Evolutionary conservation across 2,329 filamentous ascomycete species (phyloP), one percentile per base, ranked within the genome.

Genomic region (Penicillium sp.): DNA sequence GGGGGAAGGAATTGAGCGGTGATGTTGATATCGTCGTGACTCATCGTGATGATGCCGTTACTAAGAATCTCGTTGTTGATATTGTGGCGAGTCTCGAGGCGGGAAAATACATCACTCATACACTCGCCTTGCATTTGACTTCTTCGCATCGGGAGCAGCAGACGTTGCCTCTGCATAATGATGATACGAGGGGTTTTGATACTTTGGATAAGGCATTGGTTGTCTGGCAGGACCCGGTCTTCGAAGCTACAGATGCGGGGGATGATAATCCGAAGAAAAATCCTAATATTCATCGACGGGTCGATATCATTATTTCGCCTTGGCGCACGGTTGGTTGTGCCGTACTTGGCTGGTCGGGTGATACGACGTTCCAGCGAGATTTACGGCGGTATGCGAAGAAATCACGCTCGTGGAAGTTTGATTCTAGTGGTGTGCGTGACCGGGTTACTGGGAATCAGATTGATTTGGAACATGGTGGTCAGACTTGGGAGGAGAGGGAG

Each of bases 261-360:
- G 22, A 7, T 2, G 22, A 25, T 25, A 7, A 25, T 8, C 5
- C 73, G n/a, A 59, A 55, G 49, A 57, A 80, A 61, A 91, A 90
- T 52, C 79, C 82, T 0, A 89, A 89, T 58, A 78, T 80, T 0
- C 92, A 95, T 64, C 82, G 90, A 16, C 79, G 92, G 38, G 91
- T 97, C 1, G 92, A 97, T 64, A 95, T 97, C 50, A 92, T 97
- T 57, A 77, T 97, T 53, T 84, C 83, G 18, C 89, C 91, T 0
- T 96, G 92, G 88, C 85, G 84, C 48, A 95, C 89, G 0, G 83
- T 88, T 0, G 92, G 93, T 0, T 96, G 90, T 59, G 92, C 91
- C 0, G 79, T 97, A 3, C 73, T 92, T 14, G 91, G 90, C 1
- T 97, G 92, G 93, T 86, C 82, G 13, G 88, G 90, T 0, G 92